Evolutionary conservation across 805 yeast genomes (phyloP).

Genomic region (Kazachstania viticola): DNA sequence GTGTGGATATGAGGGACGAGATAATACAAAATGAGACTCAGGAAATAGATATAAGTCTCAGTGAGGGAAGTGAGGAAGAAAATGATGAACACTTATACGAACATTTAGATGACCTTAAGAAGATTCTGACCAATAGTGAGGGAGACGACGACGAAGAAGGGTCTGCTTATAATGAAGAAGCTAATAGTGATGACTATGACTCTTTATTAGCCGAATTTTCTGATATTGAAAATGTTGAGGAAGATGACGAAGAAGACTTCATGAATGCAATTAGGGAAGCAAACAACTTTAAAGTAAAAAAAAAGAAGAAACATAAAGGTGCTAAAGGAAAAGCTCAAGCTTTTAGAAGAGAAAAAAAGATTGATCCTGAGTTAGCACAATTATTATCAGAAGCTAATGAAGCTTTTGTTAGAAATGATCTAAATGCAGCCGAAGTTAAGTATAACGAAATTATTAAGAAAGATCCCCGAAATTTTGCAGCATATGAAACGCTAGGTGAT

Average conservation of each 20-base stretch:
- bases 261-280: constrained; percentile 60
- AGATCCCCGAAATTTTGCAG: constrained; percentile 69
- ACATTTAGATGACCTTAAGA: constrained; percentile 25
- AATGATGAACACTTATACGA: constrained; percentile 23
- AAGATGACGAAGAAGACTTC: constrained; percentile 35
- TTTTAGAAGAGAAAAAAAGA: constrained; percentile 28
- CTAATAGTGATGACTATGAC: constrained; percentile 22
- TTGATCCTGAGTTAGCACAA: constrained; percentile 63
- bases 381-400: constrained; percentile 66
- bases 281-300: constrained; percentile 41
- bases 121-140: constrained; percentile 9
- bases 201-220: constrained; percentile 29
- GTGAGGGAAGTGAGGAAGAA: too few species aligned
- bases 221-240: constrained; percentile 28
- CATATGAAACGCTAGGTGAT: constrained; percentile 82
- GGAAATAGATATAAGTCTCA: too few species aligned
- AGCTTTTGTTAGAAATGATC: constrained; percentile 58
- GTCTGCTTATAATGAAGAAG: constrained; percentile 1
- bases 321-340: constrained; percentile 22
- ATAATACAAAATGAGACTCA: too few species aligned
- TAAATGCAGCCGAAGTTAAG: constrained; percentile 43
- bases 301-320: constrained; percentile 23
- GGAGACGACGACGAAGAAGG: constrained; percentile 6
- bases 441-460: constrained; percentile 63
- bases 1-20: too few species aligned